A percentile compares a stretch with the other conserved stretches of the same genome.
phyloP scores from a whole-genome alignment of 306 rosid species.

The Amphicarpaea edgeworthii region DNA sequence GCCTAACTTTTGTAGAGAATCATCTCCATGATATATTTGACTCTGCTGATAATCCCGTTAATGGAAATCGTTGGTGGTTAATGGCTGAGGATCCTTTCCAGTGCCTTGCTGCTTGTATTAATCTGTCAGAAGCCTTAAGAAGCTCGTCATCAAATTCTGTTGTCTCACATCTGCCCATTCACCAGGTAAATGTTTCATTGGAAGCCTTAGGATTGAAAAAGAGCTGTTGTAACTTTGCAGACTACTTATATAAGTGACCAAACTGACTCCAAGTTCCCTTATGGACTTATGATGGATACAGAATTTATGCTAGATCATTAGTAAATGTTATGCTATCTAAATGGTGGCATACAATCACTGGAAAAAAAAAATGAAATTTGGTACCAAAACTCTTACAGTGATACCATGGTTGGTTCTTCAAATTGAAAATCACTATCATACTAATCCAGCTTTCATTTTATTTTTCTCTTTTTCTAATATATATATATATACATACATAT shows the following conservation, averaged over 20 bases:
- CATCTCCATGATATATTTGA: conserved; percentile 77
- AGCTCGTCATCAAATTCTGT: conserved; percentile 76
- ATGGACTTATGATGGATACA: conserved; percentile 7
- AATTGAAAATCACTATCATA: too few relatives aligned
- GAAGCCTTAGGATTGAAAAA: conserved; percentile 14
- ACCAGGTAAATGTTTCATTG: conserved; percentile 66
- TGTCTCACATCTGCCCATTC: conserved; percentile 79
- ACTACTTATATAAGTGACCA: conserved; percentile 11
- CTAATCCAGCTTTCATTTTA: too few relatives aligned
- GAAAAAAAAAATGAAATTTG: not conserved
- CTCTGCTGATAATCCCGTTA: conserved; percentile 76
- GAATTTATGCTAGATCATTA: conserved; percentile 12
- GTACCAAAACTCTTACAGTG: not conserved
- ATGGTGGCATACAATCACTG: conserved; percentile 7
- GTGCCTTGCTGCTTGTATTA: conserved; percentile 86
- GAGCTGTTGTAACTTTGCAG: conserved; percentile 11
- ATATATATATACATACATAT: too few relatives aligned
- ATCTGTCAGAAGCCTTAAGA: conserved; percentile 77
- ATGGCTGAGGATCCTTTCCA: conserved; percentile 92
- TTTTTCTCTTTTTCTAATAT: too few relatives aligned
- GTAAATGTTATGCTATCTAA: conserved; percentile 3
- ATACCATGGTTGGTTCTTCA: too few relatives aligned
- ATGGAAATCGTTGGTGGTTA: conserved; percentile 90
- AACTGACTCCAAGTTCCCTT: not conserved
- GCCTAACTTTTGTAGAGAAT: conserved; percentile 75